Percentiles rank a stretch among this genome's conserved stretches.
Evolutionary conservation across 306 rosid genomes (phyloP).

Genomic region (Cucurbita moschata): DNA sequence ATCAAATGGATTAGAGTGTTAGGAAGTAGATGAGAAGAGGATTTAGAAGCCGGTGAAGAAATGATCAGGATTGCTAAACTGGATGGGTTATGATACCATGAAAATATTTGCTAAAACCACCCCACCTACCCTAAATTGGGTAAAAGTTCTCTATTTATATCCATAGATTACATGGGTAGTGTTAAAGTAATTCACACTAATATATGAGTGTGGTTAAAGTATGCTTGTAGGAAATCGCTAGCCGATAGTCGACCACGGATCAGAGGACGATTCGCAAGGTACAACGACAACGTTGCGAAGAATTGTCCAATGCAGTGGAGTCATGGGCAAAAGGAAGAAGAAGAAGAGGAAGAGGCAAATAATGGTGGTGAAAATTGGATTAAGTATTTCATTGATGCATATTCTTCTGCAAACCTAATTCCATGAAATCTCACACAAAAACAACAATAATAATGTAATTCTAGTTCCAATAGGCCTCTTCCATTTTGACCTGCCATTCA

Average conservation of each 20-base stretch:
- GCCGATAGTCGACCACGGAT: slow-evolving; percentile 90
- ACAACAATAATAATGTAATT: background rate
- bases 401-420: slow-evolving; percentile 42
- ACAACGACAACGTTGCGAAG: slow-evolving; percentile 47
- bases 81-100: too few relatives aligned
- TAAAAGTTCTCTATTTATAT: too few relatives aligned
- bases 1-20: too few relatives aligned
- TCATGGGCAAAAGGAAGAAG: slow-evolving; percentile 39
- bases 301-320: slow-evolving; percentile 34
- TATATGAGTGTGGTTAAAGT: slow-evolving; percentile 20
- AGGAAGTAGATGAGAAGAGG: too few relatives aligned
- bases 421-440: slow-evolving; percentile 21
- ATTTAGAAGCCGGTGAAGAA: too few relatives aligned
- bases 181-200: background rate
- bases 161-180: too few relatives aligned
- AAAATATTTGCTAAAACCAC: too few relatives aligned
- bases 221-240: slow-evolving; percentile 81
- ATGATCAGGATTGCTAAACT: too few relatives aligned
- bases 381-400: slow-evolving; percentile 43
- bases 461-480: background rate
- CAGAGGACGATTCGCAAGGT: slow-evolving; percentile 70
- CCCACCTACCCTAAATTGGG: too few relatives aligned
- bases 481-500: slow-evolving; percentile 2
- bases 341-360: slow-evolving; percentile 22
- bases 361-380: slow-evolving; percentile 45